A percentile compares a stretch with the other conserved stretches of the same genome.
phyloP scores from a whole-genome alignment of 1,284 basidiomycete species.

The Cutaneotrichosporon cutaneum region DNA sequence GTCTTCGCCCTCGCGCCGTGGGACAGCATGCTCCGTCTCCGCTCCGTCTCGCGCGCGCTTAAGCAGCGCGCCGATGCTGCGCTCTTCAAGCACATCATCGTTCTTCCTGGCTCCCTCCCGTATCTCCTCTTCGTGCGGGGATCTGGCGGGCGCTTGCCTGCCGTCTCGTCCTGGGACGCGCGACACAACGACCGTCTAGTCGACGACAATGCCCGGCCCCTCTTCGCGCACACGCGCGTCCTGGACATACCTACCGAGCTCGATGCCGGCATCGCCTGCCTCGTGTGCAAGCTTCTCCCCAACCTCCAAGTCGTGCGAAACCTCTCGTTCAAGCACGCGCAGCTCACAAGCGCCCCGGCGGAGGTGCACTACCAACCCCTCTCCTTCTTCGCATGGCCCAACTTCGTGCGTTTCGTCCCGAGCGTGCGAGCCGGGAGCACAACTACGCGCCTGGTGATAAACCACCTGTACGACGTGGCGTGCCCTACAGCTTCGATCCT shows the following conservation, averaged over 20 bases:
- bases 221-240: not conserved
- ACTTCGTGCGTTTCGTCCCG: not conserved
- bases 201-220: not conserved
- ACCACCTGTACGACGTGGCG: not conserved
- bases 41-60: not conserved
- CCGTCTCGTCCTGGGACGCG: not conserved
- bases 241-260: not conserved
- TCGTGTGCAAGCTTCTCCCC: not conserved
- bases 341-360: not conserved
- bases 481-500: not conserved
- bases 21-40: not conserved
- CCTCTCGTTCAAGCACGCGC: not conserved
- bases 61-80: not conserved
- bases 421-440: not conserved
- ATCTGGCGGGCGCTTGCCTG: not conserved
- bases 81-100: constrained; percentile 7
- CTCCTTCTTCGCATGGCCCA: not conserved
- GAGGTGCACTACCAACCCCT: not conserved
- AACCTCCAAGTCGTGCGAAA: not conserved
- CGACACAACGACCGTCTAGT: not conserved
- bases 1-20: constrained; percentile 2
- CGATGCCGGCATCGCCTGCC: not conserved
- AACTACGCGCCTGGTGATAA: not conserved
- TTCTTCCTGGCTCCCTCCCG: not conserved
- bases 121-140: not conserved